Base-by-base conservation (phyloP, 352 stramenopile species). In the Pythium rhizo-oryzae region DNA sequence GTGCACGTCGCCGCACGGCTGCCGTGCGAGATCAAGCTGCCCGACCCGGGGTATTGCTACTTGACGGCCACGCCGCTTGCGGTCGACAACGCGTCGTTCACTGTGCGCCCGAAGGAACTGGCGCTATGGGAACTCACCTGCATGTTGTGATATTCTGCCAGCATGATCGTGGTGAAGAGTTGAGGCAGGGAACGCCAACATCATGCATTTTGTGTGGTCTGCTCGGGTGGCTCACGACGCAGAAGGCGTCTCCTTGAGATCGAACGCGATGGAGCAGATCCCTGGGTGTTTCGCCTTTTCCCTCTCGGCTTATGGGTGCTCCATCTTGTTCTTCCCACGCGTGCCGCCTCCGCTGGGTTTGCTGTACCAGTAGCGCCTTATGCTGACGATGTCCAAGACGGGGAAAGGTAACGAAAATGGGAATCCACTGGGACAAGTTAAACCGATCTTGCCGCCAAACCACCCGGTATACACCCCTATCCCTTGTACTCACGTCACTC, bases 91-190 rank as follows among this genome's bases (percentile, higher is more conserved):
- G 80, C 89, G 41, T 71, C 84, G 49, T 76, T 81, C 60, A 80
- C 90, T 61, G 80, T 92, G 53, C 90, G 89, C 44, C 84, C 84
- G 7, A 92, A 92, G 63, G 69, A 90, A 19, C 67, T 73, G 12
- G 53, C 72, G 35, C 75, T 90, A 1, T 90, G 84, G 81, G 87
- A 85, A 43, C 28, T 86, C 41, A 8, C 25, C 12, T 33, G 28
- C 28, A 33, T 33, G 28, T 33, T 33, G 2, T n/a, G n/a, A n/a
- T 33, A 7, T 33, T 33, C 6, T 33, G 28, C 6, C 28, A 7
- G 6, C 6, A 33, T 33, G 28, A 33, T 33, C 28, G 28, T 33
- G 3, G 6, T 33, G 28, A 2, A 2, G 28, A 33, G 28, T 6
- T 6, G 28, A 33, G 28, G 28, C 28, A 33, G 28, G 28, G 6